These are phyloP conservation scores for Citeromyces matritensis DNA, from an alignment of 805 yeast species.

Conservation along the genomic window DNA sequence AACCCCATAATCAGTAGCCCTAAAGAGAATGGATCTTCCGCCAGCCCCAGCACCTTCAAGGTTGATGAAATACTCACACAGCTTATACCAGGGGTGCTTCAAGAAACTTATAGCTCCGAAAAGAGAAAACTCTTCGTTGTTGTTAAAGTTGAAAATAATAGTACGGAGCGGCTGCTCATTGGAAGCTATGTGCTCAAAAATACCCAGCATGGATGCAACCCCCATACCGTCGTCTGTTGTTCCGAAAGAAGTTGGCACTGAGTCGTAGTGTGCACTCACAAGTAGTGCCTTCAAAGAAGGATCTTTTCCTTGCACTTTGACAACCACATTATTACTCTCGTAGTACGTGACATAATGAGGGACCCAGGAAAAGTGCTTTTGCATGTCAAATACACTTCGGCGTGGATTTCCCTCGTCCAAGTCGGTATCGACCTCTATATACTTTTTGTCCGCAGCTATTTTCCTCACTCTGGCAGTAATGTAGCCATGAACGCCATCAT, in stretches of 20 bases:
- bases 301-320: conserved; percentile 53
- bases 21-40: conserved; percentile 65
- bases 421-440: conserved; percentile 23
- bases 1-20: conserved; percentile 70
- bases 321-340: conserved; percentile 73
- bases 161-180: conserved; percentile 48
- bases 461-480: conserved; percentile 25
- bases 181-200: conserved; percentile 31
- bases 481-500: conserved; percentile 64
- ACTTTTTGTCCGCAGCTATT: conserved; percentile 13
- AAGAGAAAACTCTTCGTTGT: conserved; percentile 81
- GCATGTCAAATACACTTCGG: conserved; percentile 7
- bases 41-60: conserved; percentile 93
- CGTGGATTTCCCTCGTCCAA: conserved; percentile 23
- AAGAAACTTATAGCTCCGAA: conserved; percentile 68
- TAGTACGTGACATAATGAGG: conserved; percentile 45
- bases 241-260: conserved; percentile 79
- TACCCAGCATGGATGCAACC: conserved; percentile 63
- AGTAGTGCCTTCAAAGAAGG: conserved; percentile 48
- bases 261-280: conserved; percentile 77
- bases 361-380: too few species aligned
- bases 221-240: conserved; percentile 92
- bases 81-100: conserved; percentile 54
- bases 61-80: conserved; percentile 55
- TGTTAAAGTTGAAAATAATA: conserved; percentile 72